Evolutionary conservation across 306 rosid species (phyloP).

Genomic region (Pterocarpus santalinus): DNA sequence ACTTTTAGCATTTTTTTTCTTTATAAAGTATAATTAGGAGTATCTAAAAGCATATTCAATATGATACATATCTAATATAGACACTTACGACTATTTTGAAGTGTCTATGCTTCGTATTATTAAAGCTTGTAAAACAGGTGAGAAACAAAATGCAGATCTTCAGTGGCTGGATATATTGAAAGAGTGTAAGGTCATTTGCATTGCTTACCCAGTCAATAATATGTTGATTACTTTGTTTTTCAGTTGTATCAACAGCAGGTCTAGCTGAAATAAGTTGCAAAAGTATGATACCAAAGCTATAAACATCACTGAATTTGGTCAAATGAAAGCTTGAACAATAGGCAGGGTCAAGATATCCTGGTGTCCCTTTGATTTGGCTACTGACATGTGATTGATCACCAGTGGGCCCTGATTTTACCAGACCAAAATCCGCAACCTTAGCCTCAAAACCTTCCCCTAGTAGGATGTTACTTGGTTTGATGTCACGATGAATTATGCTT

Average conservation of each 20-base stretch:
- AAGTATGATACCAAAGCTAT: slow-evolving; percentile 84
- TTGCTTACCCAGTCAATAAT: slow-evolving; percentile 76
- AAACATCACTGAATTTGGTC: slow-evolving; percentile 81
- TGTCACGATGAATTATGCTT: slow-evolving; percentile 80
- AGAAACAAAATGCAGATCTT: slow-evolving; percentile 1
- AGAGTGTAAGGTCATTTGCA: not conserved
- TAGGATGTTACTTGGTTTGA: slow-evolving; percentile 85
- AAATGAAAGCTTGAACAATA: slow-evolving; percentile 85
- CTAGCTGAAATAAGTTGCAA: slow-evolving; percentile 79
- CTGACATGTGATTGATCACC: slow-evolving; percentile 86
- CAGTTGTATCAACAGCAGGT: slow-evolving; percentile 62
- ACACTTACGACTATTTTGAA: too few relatives aligned
- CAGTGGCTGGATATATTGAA: not conserved
- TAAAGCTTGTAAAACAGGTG: not conserved
- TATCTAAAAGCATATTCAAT: too few relatives aligned
- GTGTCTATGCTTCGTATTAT: too few relatives aligned
- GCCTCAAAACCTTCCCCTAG: slow-evolving; percentile 83
- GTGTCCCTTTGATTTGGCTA: slow-evolving; percentile 94
- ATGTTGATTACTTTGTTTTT: slow-evolving; percentile 53
- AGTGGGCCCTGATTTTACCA: slow-evolving; percentile 74
- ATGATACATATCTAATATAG: too few relatives aligned
- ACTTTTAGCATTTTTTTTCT: too few relatives aligned
- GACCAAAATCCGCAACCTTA: slow-evolving; percentile 89
- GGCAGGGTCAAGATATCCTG: slow-evolving; percentile 87
- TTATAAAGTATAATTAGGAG: too few relatives aligned